These are phyloP conservation scores for Mortierella sp. DNA, from an alignment of 371 early-diverging fungal species.

Conservation along the genomic window DNA sequence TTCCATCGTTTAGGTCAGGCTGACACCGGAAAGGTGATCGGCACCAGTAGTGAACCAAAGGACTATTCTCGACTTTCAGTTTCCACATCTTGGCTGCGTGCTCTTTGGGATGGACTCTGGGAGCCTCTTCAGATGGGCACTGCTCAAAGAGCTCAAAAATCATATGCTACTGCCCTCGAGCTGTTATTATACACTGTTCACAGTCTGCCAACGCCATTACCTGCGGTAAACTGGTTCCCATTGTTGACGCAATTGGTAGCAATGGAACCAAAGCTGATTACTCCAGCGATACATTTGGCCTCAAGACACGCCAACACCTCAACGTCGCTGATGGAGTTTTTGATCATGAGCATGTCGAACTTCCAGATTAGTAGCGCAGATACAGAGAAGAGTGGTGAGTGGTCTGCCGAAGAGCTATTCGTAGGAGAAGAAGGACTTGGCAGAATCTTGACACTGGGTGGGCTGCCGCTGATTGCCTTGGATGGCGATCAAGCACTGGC, in stretches of 20 bases:
- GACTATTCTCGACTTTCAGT: conserved; percentile 63
- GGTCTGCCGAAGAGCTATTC: conserved; percentile 43
- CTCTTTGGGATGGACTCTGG: conserved; percentile 59
- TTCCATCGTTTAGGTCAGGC: conserved; percentile 36
- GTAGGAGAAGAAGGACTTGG: conserved; percentile 62
- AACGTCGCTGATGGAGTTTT: conserved; percentile 65
- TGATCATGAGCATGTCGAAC: conserved; percentile 56
- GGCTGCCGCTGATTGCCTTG: conserved; percentile 45
- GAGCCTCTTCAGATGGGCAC: conserved; percentile 55
- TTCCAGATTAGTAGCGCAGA: conserved; percentile 15
- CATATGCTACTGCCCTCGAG: conserved; percentile 21
- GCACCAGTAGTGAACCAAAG: conserved; percentile 63
- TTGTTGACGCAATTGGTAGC: conserved; percentile 56
- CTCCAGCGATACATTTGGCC: conserved; percentile 60
- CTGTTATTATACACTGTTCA: conserved; percentile 41
- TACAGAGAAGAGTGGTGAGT: neutral
- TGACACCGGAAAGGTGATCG: conserved; percentile 43
- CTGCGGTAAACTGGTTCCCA: conserved; percentile 72
- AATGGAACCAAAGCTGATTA: conserved; percentile 36
- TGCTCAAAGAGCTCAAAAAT: conserved; percentile 34
- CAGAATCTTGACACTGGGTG: conserved; percentile 61
- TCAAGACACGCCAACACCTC: conserved; percentile 67
- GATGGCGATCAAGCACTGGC: conserved; percentile 38
- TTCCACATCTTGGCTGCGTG: conserved; percentile 67
- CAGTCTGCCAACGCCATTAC: conserved; percentile 62